Evolutionary conservation across 345 rosid genomes (phyloP).

Genomic region (Euphorbia pulcherrima): DNA sequence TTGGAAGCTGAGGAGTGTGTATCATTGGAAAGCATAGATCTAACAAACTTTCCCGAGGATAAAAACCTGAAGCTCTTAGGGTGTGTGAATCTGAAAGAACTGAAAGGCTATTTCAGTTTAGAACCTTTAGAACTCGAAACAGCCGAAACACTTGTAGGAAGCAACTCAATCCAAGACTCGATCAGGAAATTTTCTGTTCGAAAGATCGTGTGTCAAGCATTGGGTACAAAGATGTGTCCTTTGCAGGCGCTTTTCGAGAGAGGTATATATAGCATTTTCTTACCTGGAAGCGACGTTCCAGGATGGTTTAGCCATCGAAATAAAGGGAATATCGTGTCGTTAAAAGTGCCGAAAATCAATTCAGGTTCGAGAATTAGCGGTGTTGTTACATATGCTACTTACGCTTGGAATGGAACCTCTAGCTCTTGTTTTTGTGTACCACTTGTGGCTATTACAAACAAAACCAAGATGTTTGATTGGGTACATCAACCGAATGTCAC

Average conservation of each 20-base stretch:
- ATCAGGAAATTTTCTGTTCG: background rate
- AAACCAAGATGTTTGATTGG: constrained; percentile 10
- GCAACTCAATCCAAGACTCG: background rate
- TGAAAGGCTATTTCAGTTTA: constrained; percentile 12
- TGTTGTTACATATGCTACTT: background rate
- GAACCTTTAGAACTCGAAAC: constrained; percentile 6
- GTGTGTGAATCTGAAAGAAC: constrained; percentile 3
- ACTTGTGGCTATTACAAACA: no score
- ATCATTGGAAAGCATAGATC: constrained; percentile 5
- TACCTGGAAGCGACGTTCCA: constrained; percentile 12
- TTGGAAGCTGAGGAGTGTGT: constrained; percentile 12
- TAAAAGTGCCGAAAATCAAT: background rate
- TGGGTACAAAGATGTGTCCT: background rate
- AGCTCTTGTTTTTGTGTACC: background rate
- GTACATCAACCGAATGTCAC: constrained; percentile 5
- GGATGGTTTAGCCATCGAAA: constrained; percentile 4
- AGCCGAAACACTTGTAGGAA: constrained; percentile 1
- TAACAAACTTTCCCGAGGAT: background rate
- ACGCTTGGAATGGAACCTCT: background rate
- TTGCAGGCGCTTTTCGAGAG: constrained; percentile 18
- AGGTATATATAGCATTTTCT: constrained; percentile 13
- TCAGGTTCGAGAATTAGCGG: background rate
- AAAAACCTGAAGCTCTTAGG: background rate
- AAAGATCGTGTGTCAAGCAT: background rate
- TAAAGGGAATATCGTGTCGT: background rate